A percentile compares a stretch with the other conserved stretches of the same genome.
phyloP scores from a whole-genome alignment of 2,329 filamentous ascomycete genomes.

The Claviceps digitariae region DNA sequence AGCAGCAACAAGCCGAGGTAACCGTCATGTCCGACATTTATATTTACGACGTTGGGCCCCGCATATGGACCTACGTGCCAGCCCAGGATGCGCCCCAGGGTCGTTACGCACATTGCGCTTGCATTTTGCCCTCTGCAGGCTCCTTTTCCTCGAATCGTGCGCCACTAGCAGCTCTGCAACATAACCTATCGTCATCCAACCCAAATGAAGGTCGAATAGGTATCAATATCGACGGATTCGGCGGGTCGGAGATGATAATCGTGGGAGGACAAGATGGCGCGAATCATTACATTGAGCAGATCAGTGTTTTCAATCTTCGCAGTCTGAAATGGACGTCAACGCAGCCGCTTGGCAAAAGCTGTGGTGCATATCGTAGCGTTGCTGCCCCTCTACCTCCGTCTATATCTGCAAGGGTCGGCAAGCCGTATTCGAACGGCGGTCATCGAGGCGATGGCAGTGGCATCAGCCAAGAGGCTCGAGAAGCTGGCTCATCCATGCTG shows the following conservation, averaged over 20 bases:
- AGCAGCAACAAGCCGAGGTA: slow-evolving; percentile 59
- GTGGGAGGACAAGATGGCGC: slow-evolving; percentile 91
- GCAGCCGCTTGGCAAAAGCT: slow-evolving; percentile 75
- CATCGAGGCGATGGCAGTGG: slow-evolving; percentile 28
- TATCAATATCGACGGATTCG: slow-evolving; percentile 76
- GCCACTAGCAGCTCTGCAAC: slow-evolving; percentile 73
- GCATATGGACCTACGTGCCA: slow-evolving; percentile 72
- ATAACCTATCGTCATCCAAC: slow-evolving; percentile 72
- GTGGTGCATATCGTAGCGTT: slow-evolving; percentile 91
- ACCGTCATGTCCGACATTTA: slow-evolving; percentile 97
- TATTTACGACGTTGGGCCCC: slow-evolving; percentile 76
- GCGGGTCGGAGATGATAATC: slow-evolving; percentile 93
- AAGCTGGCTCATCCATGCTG: slow-evolving; percentile 62
- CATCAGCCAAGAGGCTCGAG: slow-evolving; percentile 39
- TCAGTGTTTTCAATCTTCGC: slow-evolving; percentile 92
- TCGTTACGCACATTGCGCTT: slow-evolving; percentile 91
- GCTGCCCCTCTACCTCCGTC: slow-evolving; percentile 67
- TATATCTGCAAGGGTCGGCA: slow-evolving; percentile 53
- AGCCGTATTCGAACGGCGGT: slow-evolving; percentile 30
- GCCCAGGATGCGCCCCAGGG: slow-evolving; percentile 78
- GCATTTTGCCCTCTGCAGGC: slow-evolving; percentile 77
- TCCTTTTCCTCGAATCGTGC: slow-evolving; percentile 75
- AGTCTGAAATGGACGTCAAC: slow-evolving; percentile 94
- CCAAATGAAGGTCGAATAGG: slow-evolving; percentile 81
- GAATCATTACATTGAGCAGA: slow-evolving; percentile 99